A percentile compares a stretch with the other conserved stretches of the same genome.
These are phyloP conservation scores for Zymoseptoria passerinii DNA, from an alignment of 2,329 filamentous ascomycete species.

Conservation along the genomic window DNA sequence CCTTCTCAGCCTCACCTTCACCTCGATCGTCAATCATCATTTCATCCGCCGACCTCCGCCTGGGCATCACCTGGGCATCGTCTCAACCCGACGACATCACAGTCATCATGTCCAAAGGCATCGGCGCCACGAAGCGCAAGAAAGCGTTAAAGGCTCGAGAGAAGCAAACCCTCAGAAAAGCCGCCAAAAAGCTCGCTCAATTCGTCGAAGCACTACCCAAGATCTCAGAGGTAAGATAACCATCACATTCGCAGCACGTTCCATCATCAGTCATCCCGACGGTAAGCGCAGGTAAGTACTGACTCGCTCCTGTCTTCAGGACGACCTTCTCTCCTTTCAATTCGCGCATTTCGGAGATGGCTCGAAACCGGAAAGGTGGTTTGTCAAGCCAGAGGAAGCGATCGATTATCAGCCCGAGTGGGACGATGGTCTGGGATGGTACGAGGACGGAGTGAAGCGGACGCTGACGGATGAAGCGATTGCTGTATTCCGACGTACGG, in stretches of 20 bases:
- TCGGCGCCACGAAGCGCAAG: conserved; percentile 2
- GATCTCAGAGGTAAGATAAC: conserved; percentile 26
- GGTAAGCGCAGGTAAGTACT: conserved; percentile 24
- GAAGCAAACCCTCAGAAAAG: conserved; percentile 8
- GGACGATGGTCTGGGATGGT: conserved; percentile 67
- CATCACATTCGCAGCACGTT: neutral
- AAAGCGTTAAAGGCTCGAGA: conserved; percentile 5
- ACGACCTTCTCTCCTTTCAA: conserved; percentile 38
- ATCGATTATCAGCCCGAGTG: conserved; percentile 19
- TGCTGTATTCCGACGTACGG: conserved; percentile 80
- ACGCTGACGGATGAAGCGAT: conserved; percentile 90
- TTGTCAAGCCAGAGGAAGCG: conserved; percentile 23
- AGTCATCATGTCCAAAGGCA: neutral
- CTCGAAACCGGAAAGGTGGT: conserved; percentile 28
- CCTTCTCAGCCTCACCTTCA: neutral
- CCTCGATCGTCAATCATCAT: neutral
- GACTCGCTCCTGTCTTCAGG: conserved; percentile 26
- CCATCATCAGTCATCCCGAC: neutral
- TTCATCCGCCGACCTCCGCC: neutral
- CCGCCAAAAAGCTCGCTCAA: conserved; percentile 11
- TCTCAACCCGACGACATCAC: neutral
- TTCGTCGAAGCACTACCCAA: conserved; percentile 14
- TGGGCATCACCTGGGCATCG: neutral
- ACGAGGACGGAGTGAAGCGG: conserved; percentile 75
- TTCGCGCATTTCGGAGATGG: conserved; percentile 36